Evolutionary conservation across 345 rosid species (phyloP), one percentile per base, ranked within the genome.

Genomic region (Durio zibethinus): DNA sequence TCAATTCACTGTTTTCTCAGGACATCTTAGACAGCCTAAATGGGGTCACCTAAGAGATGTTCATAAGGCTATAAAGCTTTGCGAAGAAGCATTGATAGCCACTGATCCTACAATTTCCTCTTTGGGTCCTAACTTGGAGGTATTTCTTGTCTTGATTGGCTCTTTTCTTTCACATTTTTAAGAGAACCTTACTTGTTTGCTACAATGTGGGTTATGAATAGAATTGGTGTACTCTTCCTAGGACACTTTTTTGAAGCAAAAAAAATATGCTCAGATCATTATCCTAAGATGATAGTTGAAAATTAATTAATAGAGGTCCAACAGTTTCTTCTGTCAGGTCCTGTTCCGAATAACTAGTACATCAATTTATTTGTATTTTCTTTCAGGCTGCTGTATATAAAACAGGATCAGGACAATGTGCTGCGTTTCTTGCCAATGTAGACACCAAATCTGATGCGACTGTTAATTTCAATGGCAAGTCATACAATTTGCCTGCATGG

Each of bases 41-140:
- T 95, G 94, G 92, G 99, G 99, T 36, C 99, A 95, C 81, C 84
- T 95, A 52, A 87, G 83, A 79, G 99, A 95, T 77, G 76, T 95
- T 83, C 99, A 95, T 52, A 93, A 89, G 85, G 92, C 98, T 75
- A 86, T 95, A 73, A 93, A 95, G 86, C 97, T 93, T 82, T 95
- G 97, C 56, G 94, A 90, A 86, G 86, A 78, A 21, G 92, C 97
- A 47, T 18, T 95, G 79, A 48, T 93, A 54, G 90, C 94, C 27
- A 84, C 93, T 50, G 98, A 93, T 82, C 99, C 99, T 48, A 64
- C 77, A 45, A 79, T 84, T 79, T 81, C 93, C 62, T 90, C 97
- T 68, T 82, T 83, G 59, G 99, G 99, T 84, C 76, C 88, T 76
- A 87, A 86, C 85, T 80, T 91, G 76, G 98, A 94, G 95, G 97